Percentiles rank a stretch among this genome's conserved stretches.
Evolutionary conservation across 202 grass and related monocot species (phyloP).

Genomic region (Digitaria exilis): DNA sequence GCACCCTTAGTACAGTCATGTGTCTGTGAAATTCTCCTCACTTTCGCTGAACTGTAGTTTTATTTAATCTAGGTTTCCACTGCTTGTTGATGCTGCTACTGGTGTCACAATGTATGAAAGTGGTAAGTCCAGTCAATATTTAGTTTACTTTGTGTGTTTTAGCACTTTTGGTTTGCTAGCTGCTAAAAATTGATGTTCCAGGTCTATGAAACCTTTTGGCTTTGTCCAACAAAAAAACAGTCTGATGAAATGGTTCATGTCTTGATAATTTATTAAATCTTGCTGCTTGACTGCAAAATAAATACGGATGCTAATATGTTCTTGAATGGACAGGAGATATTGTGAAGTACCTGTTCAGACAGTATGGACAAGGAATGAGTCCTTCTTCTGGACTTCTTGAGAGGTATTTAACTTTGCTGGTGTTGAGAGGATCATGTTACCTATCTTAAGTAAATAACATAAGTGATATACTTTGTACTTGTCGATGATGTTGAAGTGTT

Average conservation of each 20-base stretch:
- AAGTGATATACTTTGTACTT: neutral
- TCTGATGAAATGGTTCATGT: neutral
- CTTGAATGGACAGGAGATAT: constrained; percentile 71
- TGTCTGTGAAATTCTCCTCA: neutral
- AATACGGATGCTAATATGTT: constrained; percentile 10
- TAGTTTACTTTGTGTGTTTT: neutral
- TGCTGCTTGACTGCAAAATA: neutral
- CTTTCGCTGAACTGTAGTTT: constrained; percentile 8
- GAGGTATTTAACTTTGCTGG: constrained; percentile 60
- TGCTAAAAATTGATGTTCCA: neutral
- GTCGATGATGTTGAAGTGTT: neutral
- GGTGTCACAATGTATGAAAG: constrained; percentile 97
- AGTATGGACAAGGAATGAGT: constrained; percentile 79
- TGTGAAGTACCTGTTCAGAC: constrained; percentile 76
- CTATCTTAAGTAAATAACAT: neutral
- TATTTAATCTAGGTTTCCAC: constrained; percentile 71
- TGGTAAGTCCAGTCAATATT: constrained; percentile 49
- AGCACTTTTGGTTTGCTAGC: neutral
- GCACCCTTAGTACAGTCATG: neutral
- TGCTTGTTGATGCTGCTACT: constrained; percentile 80
- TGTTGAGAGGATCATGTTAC: constrained; percentile 18
- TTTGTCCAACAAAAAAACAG: neutral
- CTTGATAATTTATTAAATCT: neutral
- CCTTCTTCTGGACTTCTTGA: constrained; percentile 85
- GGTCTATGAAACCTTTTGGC: constrained; percentile 12